phyloP scores from a whole-genome alignment of 1,284 basidiomycete species.

The Singerocomus rubriflavus region DNA sequence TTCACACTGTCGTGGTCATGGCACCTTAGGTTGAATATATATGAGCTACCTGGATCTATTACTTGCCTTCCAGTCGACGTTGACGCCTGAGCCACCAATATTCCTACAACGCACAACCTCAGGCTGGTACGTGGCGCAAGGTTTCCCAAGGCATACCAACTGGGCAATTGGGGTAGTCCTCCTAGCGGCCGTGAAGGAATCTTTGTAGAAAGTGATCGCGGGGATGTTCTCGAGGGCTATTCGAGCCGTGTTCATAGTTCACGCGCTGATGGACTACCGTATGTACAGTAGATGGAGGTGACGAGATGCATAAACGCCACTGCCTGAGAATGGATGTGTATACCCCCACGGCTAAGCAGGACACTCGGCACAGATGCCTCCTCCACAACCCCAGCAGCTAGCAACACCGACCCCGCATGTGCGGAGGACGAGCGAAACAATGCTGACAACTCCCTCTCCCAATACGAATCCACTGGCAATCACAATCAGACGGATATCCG shows the following conservation, averaged over 20 bases:
- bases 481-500: constrained; percentile 78
- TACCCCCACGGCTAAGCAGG: constrained; percentile 29
- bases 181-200: constrained; percentile 59
- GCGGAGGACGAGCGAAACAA: constrained; percentile 74
- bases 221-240: constrained; percentile 67
- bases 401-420: constrained; percentile 70
- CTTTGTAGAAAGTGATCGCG: constrained; percentile 79
- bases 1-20: constrained; percentile 59
- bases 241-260: constrained; percentile 50
- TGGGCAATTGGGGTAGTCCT: constrained; percentile 72
- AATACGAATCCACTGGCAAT: constrained; percentile 94
- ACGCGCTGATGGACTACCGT: background rate
- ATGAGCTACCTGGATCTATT: constrained; percentile 8
- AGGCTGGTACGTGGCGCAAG: constrained; percentile 75
- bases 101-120: constrained; percentile 85
- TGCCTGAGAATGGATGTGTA: constrained; percentile 6
- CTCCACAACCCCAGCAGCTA: constrained; percentile 84
- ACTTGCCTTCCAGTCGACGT: constrained; percentile 82
- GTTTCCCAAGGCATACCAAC: constrained; percentile 75
- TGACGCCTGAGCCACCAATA: constrained; percentile 69
- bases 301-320: background rate
- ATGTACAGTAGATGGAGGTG: background rate
- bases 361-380: constrained; percentile 71
- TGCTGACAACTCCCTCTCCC: constrained; percentile 88
- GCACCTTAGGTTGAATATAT: constrained; percentile 14